Percentiles rank a stretch among this genome's conserved stretches.
These are phyloP conservation scores for Exophiala viscosa DNA, from an alignment of 2,329 filamentous ascomycete genomes.

Conservation along the genomic window DNA sequence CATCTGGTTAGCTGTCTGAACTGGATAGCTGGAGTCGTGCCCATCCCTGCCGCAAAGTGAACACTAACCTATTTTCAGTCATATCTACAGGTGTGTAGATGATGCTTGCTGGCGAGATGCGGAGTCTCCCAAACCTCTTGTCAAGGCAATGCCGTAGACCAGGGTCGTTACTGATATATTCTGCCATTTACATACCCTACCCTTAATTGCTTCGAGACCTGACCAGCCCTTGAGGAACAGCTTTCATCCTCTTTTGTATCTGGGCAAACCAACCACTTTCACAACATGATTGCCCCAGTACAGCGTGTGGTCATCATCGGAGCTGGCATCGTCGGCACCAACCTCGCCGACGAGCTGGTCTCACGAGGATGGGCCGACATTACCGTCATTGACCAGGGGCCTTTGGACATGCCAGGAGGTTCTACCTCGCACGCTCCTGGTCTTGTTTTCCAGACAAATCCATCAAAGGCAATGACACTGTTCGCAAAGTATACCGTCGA, in stretches of 20 bases:
- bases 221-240: neutral
- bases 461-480: conserved; percentile 47
- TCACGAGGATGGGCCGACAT: conserved; percentile 61
- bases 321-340: conserved; percentile 62
- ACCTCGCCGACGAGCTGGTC: conserved; percentile 62
- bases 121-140: too few relatives aligned
- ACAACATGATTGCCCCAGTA: conserved; percentile 33
- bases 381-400: conserved; percentile 63
- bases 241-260: neutral
- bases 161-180: too few relatives aligned
- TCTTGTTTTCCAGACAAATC: conserved; percentile 60
- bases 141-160: too few relatives aligned
- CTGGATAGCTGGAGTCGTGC: too few relatives aligned
- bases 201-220: neutral
- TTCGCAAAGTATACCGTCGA: conserved; percentile 61
- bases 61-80: too few relatives aligned
- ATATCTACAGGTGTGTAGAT: too few relatives aligned
- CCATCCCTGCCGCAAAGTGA: too few relatives aligned
- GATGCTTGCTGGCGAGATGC: too few relatives aligned
- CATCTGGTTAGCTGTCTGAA: too few relatives aligned
- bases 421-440: conserved; percentile 65
- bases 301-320: conserved; percentile 58
- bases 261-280: conserved; percentile 1
- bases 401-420: conserved; percentile 59
- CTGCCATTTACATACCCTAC: neutral